Base-by-base conservation (phyloP, 352 stramenopile species). In the Pythium insidiosum region DNA sequence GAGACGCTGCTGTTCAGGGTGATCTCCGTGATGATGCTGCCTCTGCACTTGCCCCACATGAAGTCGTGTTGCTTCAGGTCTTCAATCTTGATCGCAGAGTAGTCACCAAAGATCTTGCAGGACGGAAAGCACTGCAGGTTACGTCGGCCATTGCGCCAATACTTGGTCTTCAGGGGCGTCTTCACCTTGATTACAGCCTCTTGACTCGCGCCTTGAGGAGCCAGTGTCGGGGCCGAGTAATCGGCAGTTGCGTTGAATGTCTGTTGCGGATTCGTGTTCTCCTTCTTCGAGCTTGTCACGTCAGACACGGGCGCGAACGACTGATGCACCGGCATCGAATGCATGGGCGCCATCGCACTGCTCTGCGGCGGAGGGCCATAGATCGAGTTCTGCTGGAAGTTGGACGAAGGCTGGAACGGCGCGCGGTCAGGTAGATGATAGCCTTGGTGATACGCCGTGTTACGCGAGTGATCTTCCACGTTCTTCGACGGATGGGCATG, bases 71-170 rank as follows among this genome's bases (percentile, higher is more conserved):
- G 77, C 70, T 90, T 90, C 7, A 93, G 57, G 56, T 90, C 78
- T 52, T 93, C 75, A 36, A 93, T 84, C 62, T 90, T 90, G 65
- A 90, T 90, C 19, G 76, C 70, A 38, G 76, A 92, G 62, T 95
- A 95, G 66, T 95, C 83, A 2, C 83, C 83, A 51, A 90, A 94
- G n/a, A 91, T 76, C 47, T 91, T 90, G 56, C 83, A 95, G 5
- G 66, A 79, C 23, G 83, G 83, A 53, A 95, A 95, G 58, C 83
- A 95, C 61, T 95, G 83, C 13, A 95, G 58, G 48, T 95, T 95
- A 43, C 83, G 83, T n/a, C 83, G 77, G 19, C 83, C 83, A 47
- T 95, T 95, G 38, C 83, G 69, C 81, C 82, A 95, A 59, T 95
- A 95, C 64, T 94, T 94, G 60, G 69, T 66, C 51, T 91, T 88